A percentile compares a stretch with the other conserved stretches of the same genome.
Evolutionary conservation across 78 protist genomes (phyloP).

Genomic region (Speleostelium caveatum): DNA sequence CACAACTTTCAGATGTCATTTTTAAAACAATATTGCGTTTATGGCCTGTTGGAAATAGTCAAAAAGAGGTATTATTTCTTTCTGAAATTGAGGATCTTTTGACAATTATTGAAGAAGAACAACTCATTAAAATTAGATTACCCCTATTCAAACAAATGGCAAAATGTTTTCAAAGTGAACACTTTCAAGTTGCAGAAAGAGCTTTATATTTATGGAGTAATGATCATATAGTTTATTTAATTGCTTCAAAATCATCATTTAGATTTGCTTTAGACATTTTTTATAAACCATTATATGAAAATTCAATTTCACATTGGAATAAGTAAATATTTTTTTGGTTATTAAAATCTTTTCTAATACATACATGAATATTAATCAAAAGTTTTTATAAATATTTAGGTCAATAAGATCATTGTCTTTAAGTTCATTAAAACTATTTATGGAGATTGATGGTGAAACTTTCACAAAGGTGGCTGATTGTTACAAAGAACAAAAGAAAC

Average conservation of each 20-base stretch:
- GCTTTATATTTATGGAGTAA: constrained; percentile 66
- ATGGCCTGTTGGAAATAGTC: constrained; percentile 80
- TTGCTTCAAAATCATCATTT: constrained; percentile 34
- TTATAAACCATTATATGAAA: constrained; percentile 54
- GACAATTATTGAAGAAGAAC: constrained; percentile 15
- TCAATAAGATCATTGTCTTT: constrained; percentile 65
- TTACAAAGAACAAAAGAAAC: constrained; percentile 46
- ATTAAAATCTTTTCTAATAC: neutral
- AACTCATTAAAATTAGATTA: constrained; percentile 7
- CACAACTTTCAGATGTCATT: constrained; percentile 20
- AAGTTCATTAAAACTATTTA: constrained; percentile 72
- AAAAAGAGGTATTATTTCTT: constrained; percentile 70
- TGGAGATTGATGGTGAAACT: constrained; percentile 59
- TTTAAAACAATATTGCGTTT: constrained; percentile 30
- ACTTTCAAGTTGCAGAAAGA: constrained; percentile 78
- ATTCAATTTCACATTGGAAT: constrained; percentile 71
- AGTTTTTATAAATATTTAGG: neutral
- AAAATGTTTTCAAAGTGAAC: constrained; percentile 56
- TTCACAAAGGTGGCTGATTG: constrained; percentile 30
- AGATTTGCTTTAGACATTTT: constrained; percentile 14
- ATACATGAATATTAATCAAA: neutral
- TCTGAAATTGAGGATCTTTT: constrained; percentile 66
- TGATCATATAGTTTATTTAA: constrained; percentile 56
- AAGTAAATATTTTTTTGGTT: constrained; percentile 2
- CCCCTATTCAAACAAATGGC: constrained; percentile 59